Conservation (phyloP, 805 yeast species). For the Ogataea neopini region DNA sequence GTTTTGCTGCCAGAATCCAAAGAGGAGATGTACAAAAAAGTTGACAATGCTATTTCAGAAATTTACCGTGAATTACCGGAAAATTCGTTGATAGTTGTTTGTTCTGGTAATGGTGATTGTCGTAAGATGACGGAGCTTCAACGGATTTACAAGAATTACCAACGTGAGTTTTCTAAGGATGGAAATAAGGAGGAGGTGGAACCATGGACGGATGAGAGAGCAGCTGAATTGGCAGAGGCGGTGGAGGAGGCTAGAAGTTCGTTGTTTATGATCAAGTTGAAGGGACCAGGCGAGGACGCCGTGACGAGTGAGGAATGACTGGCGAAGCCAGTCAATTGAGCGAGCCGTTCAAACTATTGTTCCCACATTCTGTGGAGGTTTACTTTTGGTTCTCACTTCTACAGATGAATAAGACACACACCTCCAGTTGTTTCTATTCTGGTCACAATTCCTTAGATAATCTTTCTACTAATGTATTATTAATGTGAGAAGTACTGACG, state of each 20-base stretch:
- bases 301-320: too few species aligned
- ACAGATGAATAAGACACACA: too few species aligned
- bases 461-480: background rate
- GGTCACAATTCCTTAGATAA: too few species aligned
- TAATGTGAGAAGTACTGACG: background rate
- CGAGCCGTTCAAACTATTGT: too few species aligned
- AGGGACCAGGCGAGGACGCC: conserved; percentile 10
- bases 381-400: too few species aligned
- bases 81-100: conserved; percentile 58
- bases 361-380: too few species aligned
- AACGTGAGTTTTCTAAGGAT: conserved; percentile 41
- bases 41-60: conserved; percentile 46
- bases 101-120: conserved; percentile 66
- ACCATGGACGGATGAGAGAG: conserved; percentile 55
- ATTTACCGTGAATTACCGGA: conserved; percentile 57
- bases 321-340: too few species aligned
- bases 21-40: conserved; percentile 28
- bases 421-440: too few species aligned
- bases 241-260: conserved; percentile 60
- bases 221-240: conserved; percentile 46
- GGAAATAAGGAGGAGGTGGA: conserved; percentile 36
- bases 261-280: conserved; percentile 50
- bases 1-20: conserved; percentile 1
- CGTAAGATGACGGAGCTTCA: conserved; percentile 49
- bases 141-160: conserved; percentile 43